phyloP scores from a whole-genome alignment of 306 rosid genomes.

The Prinsepia uniflora region DNA sequence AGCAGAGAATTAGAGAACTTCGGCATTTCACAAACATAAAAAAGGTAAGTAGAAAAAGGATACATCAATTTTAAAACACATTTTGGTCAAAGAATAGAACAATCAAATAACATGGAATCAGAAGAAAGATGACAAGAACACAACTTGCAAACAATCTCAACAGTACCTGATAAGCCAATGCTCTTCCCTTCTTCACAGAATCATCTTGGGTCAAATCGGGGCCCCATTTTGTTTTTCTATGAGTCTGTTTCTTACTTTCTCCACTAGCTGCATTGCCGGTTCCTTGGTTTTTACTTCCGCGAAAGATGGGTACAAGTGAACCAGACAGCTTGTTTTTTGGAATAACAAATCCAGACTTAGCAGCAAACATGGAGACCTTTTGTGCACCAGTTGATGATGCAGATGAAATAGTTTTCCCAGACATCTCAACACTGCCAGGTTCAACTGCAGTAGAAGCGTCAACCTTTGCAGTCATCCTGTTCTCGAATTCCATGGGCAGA shows the following conservation, averaged over 20 bases:
- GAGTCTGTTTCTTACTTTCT: conserved; percentile 51
- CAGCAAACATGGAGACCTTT: conserved; percentile 71
- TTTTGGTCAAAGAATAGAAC: not conserved
- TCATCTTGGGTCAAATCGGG: conserved; percentile 69
- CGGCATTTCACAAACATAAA: not conserved
- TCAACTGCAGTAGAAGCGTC: conserved; percentile 39
- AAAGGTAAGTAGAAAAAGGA: not conserved
- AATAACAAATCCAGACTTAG: conserved; percentile 85
- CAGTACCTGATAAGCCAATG: conserved; percentile 83
- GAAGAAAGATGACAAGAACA: conserved; percentile 8
- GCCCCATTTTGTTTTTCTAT: conserved; percentile 83
- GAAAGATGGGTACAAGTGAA: conserved; percentile 68
- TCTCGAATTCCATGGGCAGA: conserved; percentile 21
- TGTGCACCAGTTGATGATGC: conserved; percentile 41
- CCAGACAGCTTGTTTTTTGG: conserved; percentile 92
- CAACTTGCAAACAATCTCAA: conserved; percentile 20
- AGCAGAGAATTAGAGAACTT: not conserved
- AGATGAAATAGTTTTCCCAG: conserved; percentile 49
- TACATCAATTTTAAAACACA: not conserved
- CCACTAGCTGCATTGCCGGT: conserved; percentile 42
- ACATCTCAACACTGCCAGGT: conserved; percentile 39
- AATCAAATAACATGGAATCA: not conserved
- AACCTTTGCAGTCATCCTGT: conserved; percentile 45
- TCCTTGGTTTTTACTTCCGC: conserved; percentile 45
- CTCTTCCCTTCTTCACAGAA: conserved; percentile 61